A percentile compares a stretch with the other conserved stretches of the same genome.
Evolutionary conservation across 768 basidiomycete genomes (phyloP).

Genomic region (Podaxis sp.): DNA sequence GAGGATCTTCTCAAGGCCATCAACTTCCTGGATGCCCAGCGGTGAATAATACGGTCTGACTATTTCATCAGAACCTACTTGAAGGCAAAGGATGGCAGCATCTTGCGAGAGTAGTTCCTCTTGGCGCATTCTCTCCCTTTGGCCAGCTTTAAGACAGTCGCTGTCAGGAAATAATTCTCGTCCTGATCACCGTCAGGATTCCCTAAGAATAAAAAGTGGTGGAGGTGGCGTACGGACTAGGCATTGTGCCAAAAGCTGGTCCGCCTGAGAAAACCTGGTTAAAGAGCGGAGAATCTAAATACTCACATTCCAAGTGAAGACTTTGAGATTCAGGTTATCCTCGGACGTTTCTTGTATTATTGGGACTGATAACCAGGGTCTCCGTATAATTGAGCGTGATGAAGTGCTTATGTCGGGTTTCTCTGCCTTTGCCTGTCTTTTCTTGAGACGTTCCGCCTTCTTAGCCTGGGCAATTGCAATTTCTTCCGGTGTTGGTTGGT

Average conservation of each 20-base stretch:
- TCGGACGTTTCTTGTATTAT: slow-evolving; percentile 21
- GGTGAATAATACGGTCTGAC: not conserved
- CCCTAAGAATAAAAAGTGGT: not conserved
- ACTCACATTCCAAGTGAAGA: slow-evolving; percentile 87
- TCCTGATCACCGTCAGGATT: slow-evolving; percentile 38
- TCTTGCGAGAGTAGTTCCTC: slow-evolving; percentile 69
- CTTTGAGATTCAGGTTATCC: slow-evolving; percentile 39
- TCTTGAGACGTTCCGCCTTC: slow-evolving; percentile 16
- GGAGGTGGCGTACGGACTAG: slow-evolving; percentile 64
- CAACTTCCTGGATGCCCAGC: slow-evolving; percentile 68
- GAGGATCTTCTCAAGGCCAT: slow-evolving; percentile 70
- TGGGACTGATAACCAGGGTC: slow-evolving; percentile 41
- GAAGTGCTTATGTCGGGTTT: not conserved
- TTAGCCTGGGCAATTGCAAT: slow-evolving; percentile 30
- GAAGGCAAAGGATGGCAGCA: slow-evolving; percentile 86
- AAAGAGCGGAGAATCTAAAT: slow-evolving; percentile 15
- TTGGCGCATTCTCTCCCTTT: slow-evolving; percentile 75
- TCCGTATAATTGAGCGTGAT: slow-evolving; percentile 25
- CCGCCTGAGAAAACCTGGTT: not conserved
- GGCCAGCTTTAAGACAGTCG: slow-evolving; percentile 74
- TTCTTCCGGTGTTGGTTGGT: slow-evolving; percentile 7
- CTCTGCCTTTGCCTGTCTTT: slow-evolving; percentile 23
- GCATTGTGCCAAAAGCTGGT: slow-evolving; percentile 73
- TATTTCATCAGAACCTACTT: slow-evolving; percentile 45
- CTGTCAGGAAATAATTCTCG: slow-evolving; percentile 84